Evolutionary conservation across 2,329 filamentous ascomycete species (phyloP), one percentile per base, ranked within the genome.

Genomic region (Calonectria ilicicola): DNA sequence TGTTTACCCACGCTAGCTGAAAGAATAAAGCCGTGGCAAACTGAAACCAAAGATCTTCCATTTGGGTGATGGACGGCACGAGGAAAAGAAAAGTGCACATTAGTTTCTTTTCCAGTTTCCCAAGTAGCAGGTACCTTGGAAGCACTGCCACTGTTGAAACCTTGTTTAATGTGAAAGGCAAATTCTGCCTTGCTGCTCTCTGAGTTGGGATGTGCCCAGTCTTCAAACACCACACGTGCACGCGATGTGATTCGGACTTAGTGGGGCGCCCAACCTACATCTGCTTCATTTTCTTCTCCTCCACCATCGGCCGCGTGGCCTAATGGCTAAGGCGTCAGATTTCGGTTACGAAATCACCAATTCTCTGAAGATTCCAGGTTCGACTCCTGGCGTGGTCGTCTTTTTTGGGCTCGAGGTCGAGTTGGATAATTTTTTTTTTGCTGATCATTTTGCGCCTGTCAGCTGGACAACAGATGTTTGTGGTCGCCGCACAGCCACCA

Each of bases 311-410:
- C 80, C 81, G 81, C 80, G 80, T 82, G 80, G 81, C 80, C 78
- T 81, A 82, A 82, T 82, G 81, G 81, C 69, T 81, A 82, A 80
- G 79, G 81, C 81, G 81, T 78, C 81, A 81, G 80, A 82, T 82
- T 82, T 82, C 81, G 81, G 81, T 79, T 60, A 63, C 69, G 68
- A 80, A 81, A 81, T 10, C 81, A 82, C 78, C 82, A 80, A 32
- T 32, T 27, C 58, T 62, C 58, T 62, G 40, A 44, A 62, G 58
- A 63, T 63, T 63, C 35, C 49, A 53, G 49, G 49, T 53, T 53
- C 49, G 49, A 53, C 35, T 63, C 58, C 60, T 64, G 60, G 38
- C 60, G 60, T 64, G 60, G 60, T 58, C 53, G 53, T 17, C n/a
- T 38, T 38, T 29, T 58, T 58, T 58, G 6, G 8, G 7, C 32